Conservation (phyloP, 2,329 filamentous ascomycete genomes). For the Arthrinium puccinioides region DNA sequence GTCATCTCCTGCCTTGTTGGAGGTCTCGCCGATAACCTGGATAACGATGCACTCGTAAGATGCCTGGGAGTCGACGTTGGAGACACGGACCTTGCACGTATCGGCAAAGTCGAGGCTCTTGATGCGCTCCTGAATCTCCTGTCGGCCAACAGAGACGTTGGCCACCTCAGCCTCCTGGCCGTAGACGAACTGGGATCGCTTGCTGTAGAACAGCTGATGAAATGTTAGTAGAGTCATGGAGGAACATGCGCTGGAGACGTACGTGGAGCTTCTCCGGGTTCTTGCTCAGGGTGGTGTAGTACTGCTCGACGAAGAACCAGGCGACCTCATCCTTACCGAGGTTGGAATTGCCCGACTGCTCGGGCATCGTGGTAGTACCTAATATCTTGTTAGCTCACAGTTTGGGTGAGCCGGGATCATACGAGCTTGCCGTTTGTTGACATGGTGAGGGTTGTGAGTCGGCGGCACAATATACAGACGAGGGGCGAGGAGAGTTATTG, state of each 20-base stretch:
- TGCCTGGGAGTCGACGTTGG: conserved; percentile 94
- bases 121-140: conserved; percentile 94
- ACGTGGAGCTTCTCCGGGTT: conserved; percentile 86
- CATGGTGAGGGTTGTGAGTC: conserved; percentile 29
- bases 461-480: not conserved
- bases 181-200: conserved; percentile 90
- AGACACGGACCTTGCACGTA: conserved; percentile 86
- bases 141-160: conserved; percentile 77
- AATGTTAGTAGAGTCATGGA: not conserved
- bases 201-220: conserved; percentile 80
- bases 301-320: conserved; percentile 99
- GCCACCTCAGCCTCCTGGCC: conserved; percentile 86
- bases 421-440: conserved; percentile 49
- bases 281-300: conserved; percentile 96
- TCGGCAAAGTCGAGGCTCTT: conserved; percentile 90
- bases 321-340: conserved; percentile 87
- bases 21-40: conserved; percentile 96
- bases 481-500: not conserved
- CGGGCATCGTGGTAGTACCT: conserved; percentile 20
- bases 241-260: conserved; percentile 23
- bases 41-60: conserved; percentile 93
- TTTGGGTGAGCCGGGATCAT: conserved; percentile 26
- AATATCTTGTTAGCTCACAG: conserved; percentile 21
- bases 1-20: conserved; percentile 75
- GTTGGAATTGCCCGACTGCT: conserved; percentile 33